Evolutionary conservation across 108 stramenopile species (phyloP), one percentile per base, ranked within the genome.

Genomic region (Cyclotella atomus): DNA sequence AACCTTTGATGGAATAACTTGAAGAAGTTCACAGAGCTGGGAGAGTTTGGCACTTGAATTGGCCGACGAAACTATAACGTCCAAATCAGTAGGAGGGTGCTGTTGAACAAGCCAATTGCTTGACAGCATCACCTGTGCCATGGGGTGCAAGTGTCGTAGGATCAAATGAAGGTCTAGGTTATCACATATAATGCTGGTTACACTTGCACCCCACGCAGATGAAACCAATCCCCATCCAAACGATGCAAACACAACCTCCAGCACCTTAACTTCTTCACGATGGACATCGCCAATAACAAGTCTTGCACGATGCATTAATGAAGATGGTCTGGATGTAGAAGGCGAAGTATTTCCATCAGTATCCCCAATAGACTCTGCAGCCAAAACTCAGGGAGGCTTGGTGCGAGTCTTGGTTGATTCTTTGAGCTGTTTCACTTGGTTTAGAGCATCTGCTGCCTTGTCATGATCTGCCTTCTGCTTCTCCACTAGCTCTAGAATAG

Each of bases 191-290:
- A 35, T 59, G 28, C 16, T 34, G 0, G 57, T 2, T 2, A 59
- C 57, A 59, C 2, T 35, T 34, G 57, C 57, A 34, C 57, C 57
- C 57, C 57, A 59, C 2, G 57, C 32, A 0, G 17, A 32, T 16
- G n/a, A 59, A 59, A 59, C 32, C 57, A 59, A 59, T 6, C 57
- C 57, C 57, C 57, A 59, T n/a, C n/a, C 57, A 19, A 33, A 16
- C 2, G 57, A 59, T 19, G 30, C 15, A 16, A 32, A 32, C 15
- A 35, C 57, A 1, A 32, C 16, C 17, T 59, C 57, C 15, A 59
- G 8, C 14, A 59, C 57, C 9, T 30, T 14, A 1, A 59, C 33
- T n/a, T 4, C 2, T 14, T 59, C 57, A 4, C 57, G 57, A 9
- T 35, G 3, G 7, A 30, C 57, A n/a, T n/a, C 33, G 16, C 57